A percentile compares a stretch with the other conserved stretches of the same genome.
phyloP scores from a whole-genome alignment of 192 early-diverging fungal species.

The Gryganskiella cystojenkinii region DNA sequence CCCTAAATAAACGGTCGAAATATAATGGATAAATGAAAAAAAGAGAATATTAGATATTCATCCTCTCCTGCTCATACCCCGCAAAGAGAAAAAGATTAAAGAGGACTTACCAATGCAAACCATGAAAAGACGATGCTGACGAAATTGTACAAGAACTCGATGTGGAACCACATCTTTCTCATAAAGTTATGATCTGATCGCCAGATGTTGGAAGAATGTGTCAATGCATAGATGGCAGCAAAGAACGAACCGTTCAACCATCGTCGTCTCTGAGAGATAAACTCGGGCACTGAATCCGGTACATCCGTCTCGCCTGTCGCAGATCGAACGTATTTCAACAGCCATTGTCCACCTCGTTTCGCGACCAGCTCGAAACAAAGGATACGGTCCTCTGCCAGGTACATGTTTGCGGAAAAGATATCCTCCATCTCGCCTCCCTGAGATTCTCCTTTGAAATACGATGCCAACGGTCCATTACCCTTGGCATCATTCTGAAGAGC shows the following conservation, averaged over 20 bases:
- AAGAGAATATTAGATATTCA: neutral
- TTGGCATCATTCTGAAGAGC: slow-evolving; percentile 71
- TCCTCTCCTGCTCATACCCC: too few species aligned
- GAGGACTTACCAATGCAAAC: slow-evolving; percentile 64
- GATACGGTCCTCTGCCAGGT: slow-evolving; percentile 79
- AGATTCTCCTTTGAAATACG: slow-evolving; percentile 83
- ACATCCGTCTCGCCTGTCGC: slow-evolving; percentile 84
- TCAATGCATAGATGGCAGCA: slow-evolving; percentile 78
- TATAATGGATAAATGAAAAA: too few species aligned
- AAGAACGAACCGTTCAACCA: slow-evolving; percentile 90
- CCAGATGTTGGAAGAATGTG: slow-evolving; percentile 72
- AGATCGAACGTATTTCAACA: slow-evolving; percentile 74
- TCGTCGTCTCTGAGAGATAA: slow-evolving; percentile 82
- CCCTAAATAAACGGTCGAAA: slow-evolving; percentile 28
- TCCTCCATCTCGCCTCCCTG: slow-evolving; percentile 64
- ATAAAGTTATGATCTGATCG: slow-evolving; percentile 70
- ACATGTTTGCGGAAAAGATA: slow-evolving; percentile 76
- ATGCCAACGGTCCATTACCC: slow-evolving; percentile 69
- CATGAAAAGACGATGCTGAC: slow-evolving; percentile 73
- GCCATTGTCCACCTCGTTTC: slow-evolving; percentile 74
- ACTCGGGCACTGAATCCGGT: slow-evolving; percentile 74
- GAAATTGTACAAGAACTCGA: slow-evolving; percentile 77
- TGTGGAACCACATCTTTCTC: slow-evolving; percentile 69
- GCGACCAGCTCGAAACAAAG: slow-evolving; percentile 83
- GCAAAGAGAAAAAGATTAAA: slow-evolving; percentile 15